A percentile compares a stretch with the other conserved stretches of the same genome.
These are phyloP conservation scores for Globisporangium sylvaticum DNA, from an alignment of 352 stramenopile genomes.

Conservation along the genomic window DNA sequence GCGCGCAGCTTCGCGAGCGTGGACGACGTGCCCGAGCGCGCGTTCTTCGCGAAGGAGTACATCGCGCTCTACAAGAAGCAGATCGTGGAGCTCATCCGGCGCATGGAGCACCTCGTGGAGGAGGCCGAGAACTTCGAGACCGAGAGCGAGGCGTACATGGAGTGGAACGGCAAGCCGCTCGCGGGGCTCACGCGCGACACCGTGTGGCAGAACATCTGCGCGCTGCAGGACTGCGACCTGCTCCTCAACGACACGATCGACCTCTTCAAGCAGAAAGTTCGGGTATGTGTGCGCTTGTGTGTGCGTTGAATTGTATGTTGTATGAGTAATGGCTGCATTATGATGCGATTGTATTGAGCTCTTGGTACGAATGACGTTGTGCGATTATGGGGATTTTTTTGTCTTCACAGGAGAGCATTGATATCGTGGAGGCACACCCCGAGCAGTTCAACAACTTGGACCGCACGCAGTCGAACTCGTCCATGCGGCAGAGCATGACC, in stretches of 20 bases:
- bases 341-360: not conserved
- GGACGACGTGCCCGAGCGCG: conserved; percentile 43
- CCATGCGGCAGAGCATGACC: conserved; percentile 24
- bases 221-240: conserved; percentile 50
- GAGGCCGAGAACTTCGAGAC: conserved; percentile 55
- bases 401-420: conserved; percentile 36
- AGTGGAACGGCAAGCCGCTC: conserved; percentile 38
- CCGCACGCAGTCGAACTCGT: conserved; percentile 36
- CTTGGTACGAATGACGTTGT: not conserved
- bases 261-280: conserved; percentile 60
- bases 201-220: conserved; percentile 62
- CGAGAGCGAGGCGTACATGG: conserved; percentile 31
- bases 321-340: not conserved
- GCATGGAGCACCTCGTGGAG: conserved; percentile 54
- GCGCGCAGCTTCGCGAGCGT: conserved; percentile 21
- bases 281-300: conserved; percentile 13
- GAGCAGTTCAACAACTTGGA: conserved; percentile 34
- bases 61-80: conserved; percentile 58
- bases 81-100: conserved; percentile 48
- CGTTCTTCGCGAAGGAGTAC: conserved; percentile 54
- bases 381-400: not conserved
- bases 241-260: conserved; percentile 33
- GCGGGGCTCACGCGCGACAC: conserved; percentile 38
- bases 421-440: conserved; percentile 40
- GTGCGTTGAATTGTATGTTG: not conserved